These are phyloP conservation scores for Exophiala mesophila DNA, from an alignment of 2,329 filamentous ascomycete species.

Conservation along the genomic window DNA sequence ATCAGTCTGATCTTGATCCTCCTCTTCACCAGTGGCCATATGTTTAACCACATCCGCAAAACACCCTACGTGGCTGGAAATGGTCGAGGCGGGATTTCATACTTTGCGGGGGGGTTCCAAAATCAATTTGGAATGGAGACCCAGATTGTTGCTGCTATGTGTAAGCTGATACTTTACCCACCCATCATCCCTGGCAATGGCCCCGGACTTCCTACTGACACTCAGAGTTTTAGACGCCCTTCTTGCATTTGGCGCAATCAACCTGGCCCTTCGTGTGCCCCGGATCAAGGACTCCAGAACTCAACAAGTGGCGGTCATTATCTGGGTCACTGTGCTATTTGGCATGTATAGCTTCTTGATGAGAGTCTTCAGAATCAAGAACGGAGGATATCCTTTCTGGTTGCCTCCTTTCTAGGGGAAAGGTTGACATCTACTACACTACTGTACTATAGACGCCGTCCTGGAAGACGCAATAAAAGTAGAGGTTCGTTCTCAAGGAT, in stretches of 20 bases:
- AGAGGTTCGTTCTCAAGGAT: too few species aligned
- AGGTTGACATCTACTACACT: too few species aligned
- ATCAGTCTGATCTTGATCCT: constrained; percentile 83
- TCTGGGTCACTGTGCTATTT: constrained; percentile 73
- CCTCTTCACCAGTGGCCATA: constrained; percentile 91
- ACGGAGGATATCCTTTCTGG: constrained; percentile 88
- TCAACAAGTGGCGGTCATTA: constrained; percentile 75
- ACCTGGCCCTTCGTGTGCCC: constrained; percentile 88
- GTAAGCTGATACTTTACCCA: constrained; percentile 57
- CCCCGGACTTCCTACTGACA: too few species aligned
- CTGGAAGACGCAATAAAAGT: too few species aligned
- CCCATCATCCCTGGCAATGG: constrained; percentile 12
- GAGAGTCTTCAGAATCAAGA: constrained; percentile 91
- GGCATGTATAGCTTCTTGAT: constrained; percentile 89
- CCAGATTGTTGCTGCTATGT: constrained; percentile 88
- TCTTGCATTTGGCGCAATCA: constrained; percentile 83
- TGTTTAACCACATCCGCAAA: constrained; percentile 98
- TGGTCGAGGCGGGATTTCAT: constrained; percentile 77
- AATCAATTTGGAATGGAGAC: constrained; percentile 93
- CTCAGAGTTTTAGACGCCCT: constrained; percentile 71
- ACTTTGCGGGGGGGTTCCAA: constrained; percentile 88
- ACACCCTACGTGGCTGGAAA: constrained; percentile 87
- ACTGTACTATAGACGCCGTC: too few species aligned
- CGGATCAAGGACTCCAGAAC: constrained; percentile 70
- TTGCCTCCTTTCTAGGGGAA: constrained; percentile 76